These are phyloP conservation scores for Tolypocladium album DNA, from an alignment of 2,329 filamentous ascomycete species.

Conservation along the genomic window DNA sequence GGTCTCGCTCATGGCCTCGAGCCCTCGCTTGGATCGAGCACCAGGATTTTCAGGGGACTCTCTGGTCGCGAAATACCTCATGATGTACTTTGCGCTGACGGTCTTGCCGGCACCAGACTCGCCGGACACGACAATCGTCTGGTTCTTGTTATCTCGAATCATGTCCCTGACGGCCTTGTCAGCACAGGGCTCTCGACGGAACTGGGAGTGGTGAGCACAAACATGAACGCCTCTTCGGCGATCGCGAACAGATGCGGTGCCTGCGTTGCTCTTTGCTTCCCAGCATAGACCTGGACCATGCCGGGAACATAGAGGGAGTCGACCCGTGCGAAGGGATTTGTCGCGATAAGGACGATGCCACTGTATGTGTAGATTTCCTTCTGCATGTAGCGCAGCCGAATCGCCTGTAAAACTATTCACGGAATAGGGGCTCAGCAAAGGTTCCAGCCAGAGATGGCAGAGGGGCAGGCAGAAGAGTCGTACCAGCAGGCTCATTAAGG, in stretches of 20 bases:
- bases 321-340: slow-evolving; percentile 93
- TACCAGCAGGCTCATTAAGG: slow-evolving; percentile 96
- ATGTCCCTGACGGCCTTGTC: slow-evolving; percentile 62
- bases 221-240: slow-evolving; percentile 97
- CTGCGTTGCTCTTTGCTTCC: slow-evolving; percentile 91
- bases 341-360: slow-evolving; percentile 95
- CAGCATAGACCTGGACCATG: slow-evolving; percentile 99
- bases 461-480: slow-evolving; percentile 2
- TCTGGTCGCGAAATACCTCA: slow-evolving; percentile 98
- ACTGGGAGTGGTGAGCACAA: slow-evolving; percentile 24
- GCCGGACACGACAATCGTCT: slow-evolving; percentile 98
- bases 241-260: slow-evolving; percentile 98
- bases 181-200: slow-evolving; percentile 14
- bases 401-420: slow-evolving; percentile 78
- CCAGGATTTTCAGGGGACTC: slow-evolving; percentile 84
- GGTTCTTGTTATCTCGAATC: slow-evolving; percentile 90
- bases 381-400: slow-evolving; percentile 90
- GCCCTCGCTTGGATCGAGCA: slow-evolving; percentile 62
- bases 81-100: slow-evolving; percentile 98
- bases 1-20: slow-evolving; percentile 86
- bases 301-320: slow-evolving; percentile 97
- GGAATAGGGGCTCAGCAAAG: slow-evolving; percentile 9
- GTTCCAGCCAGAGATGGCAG: background rate
- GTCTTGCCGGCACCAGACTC: slow-evolving; percentile 99
- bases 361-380: slow-evolving; percentile 99